A percentile compares a stretch with the other conserved stretches of the same genome.
These are phyloP conservation scores for Pythium chondricola DNA, from an alignment of 352 stramenopile genomes.

Conservation along the genomic window DNA sequence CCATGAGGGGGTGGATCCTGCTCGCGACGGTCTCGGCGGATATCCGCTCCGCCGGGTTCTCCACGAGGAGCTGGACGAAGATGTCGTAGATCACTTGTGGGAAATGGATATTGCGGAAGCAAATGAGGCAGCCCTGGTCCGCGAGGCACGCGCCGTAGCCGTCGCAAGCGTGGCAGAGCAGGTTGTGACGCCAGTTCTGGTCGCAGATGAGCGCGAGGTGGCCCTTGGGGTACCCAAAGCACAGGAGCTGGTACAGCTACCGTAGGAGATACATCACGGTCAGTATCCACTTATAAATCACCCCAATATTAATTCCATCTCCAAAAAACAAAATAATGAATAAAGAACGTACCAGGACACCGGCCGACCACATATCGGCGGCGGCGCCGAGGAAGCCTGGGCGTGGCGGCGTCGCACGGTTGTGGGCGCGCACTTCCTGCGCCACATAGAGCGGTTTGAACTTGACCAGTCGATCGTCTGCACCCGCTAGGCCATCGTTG, in stretches of 20 bases:
- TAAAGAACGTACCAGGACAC: constrained; percentile 52
- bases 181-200: constrained; percentile 65
- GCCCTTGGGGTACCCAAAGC: constrained; percentile 76
- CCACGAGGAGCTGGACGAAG: constrained; percentile 47
- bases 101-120: constrained; percentile 72
- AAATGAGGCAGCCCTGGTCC: constrained; percentile 72
- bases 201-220: constrained; percentile 68
- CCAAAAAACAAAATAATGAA: not conserved
- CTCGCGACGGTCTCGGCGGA: constrained; percentile 42
- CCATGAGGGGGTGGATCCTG: constrained; percentile 50
- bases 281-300: too few relatives aligned
- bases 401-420: constrained; percentile 41
- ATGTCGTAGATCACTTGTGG: constrained; percentile 71
- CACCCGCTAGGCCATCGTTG: constrained; percentile 49
- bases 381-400: constrained; percentile 61
- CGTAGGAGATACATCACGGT: constrained; percentile 9
- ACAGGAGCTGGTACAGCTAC: constrained; percentile 77
- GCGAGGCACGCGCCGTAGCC: constrained; percentile 36
- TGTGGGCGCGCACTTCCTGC: constrained; percentile 60
- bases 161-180: constrained; percentile 51
- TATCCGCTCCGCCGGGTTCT: constrained; percentile 46
- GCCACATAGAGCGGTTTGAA: constrained; percentile 77
- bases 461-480: constrained; percentile 55
- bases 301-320: too few relatives aligned
- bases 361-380: constrained; percentile 74